Conservation (phyloP, 192 early-diverging fungal species). For the Gorgonomyces haynaldii region DNA sequence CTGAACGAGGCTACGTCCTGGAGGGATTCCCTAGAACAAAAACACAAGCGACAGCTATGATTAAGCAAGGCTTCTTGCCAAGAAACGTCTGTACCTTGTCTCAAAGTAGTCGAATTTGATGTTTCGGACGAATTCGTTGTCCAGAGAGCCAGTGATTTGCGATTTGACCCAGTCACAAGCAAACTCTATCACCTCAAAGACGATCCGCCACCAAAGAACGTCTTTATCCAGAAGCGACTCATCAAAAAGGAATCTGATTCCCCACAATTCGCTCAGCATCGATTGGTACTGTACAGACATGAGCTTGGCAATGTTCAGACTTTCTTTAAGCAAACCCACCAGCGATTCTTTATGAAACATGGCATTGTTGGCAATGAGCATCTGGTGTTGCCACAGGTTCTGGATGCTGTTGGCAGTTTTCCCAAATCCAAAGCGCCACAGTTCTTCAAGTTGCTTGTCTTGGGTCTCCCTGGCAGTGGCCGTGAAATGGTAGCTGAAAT, state of each 20-base stretch:
- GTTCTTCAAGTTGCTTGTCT: conserved; percentile 23
- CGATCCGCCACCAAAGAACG: conserved; percentile 23
- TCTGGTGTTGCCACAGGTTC: conserved; percentile 16
- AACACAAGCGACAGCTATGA: conserved; percentile 33
- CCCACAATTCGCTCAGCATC: conserved; percentile 6
- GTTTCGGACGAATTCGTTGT: conserved; percentile 30
- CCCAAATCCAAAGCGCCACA: conserved; percentile 27
- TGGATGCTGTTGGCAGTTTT: conserved; percentile 12
- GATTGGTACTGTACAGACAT: conserved; percentile 14
- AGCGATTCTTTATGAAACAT: conserved; percentile 11
- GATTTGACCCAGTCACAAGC: conserved; percentile 34
- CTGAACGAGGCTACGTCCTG: conserved; percentile 25
- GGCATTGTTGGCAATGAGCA: conserved; percentile 20
- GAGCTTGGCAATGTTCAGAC: conserved; percentile 8
- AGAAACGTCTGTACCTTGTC: conserved; percentile 16
- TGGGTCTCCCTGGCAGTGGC: conserved; percentile 34
- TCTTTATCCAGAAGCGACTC: conserved; percentile 17
- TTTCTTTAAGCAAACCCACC: conserved; percentile 6
- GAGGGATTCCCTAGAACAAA: conserved; percentile 42
- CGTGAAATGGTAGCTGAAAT: conserved; percentile 24
- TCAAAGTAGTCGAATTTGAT: conserved; percentile 19
- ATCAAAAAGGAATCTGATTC: conserved; percentile 22
- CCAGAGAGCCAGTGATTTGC: conserved; percentile 7
- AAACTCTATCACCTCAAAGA: conserved; percentile 19
- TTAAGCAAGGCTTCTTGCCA: conserved; percentile 23